These are phyloP conservation scores for Alternaria rosae DNA, from an alignment of 2,329 filamentous ascomycete genomes.

Conservation along the genomic window DNA sequence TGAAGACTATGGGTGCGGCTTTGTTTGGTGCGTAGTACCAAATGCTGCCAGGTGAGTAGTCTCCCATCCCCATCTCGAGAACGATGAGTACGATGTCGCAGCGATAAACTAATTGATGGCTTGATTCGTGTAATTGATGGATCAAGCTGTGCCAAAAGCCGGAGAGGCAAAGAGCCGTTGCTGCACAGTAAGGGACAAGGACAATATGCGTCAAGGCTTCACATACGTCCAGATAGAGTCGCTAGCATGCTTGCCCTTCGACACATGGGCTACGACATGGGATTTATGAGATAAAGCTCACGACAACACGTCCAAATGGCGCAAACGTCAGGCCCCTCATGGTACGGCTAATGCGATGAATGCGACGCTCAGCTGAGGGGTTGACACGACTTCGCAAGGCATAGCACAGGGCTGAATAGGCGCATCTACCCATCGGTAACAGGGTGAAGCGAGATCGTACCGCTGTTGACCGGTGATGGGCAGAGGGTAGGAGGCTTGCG, in stretches of 20 bases:
- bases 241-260: neutral
- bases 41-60: constrained; percentile 44
- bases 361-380: constrained; percentile 26
- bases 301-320: neutral
- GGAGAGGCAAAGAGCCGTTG: neutral
- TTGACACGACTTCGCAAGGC: constrained; percentile 15
- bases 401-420: constrained; percentile 19
- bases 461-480: neutral
- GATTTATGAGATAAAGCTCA: neutral
- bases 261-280: rapidly evolving
- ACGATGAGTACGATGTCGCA: neutral
- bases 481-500: neutral
- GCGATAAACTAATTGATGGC: neutral
- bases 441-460: constrained; percentile 10
- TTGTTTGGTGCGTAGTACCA: constrained; percentile 63
- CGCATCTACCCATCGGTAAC: neutral
- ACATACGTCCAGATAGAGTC: neutral
- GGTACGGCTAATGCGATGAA: constrained; percentile 36
- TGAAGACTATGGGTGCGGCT: constrained; percentile 62
- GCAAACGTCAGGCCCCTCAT: neutral
- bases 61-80: constrained; percentile 41
- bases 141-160: neutral
- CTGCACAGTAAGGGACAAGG: neutral
- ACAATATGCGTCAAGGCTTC: neutral
- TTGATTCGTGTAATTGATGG: neutral